Base-by-base conservation (phyloP, 2,329 filamentous ascomycete species). In the Lecanicillium sp. region DNA sequence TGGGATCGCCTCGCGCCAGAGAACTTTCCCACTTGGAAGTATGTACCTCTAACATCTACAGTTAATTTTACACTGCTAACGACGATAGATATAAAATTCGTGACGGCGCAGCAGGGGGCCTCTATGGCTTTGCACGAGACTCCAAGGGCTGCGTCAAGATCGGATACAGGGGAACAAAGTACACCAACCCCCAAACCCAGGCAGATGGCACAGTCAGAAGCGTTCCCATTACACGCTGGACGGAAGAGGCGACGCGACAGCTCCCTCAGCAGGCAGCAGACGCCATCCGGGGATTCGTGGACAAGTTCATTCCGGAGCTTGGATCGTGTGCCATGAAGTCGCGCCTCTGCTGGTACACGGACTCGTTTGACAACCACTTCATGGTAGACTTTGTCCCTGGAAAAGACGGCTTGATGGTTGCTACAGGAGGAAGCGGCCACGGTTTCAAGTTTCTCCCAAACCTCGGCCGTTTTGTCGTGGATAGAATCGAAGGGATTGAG, bases 361-460 rank as follows among this genome's bases (percentile, higher is more conserved):
- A 59, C 19, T 54, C 56, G 0, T 56, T 52, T 6, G 55, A 59
- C 32, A 56, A 59, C 36, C 56, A 59, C 39, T 59, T 52, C 19
- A 47, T 59, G 1, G 49, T 59, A 10, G 56, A 59, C 29, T 40
- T 51, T 40, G 20, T 66, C 61, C 41, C 65, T 70, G 11, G 79
- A 68, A 53, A 76, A 65, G 68, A 78, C n/a, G 66, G 69, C 0
- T 49, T 81, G 1, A 72, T 79, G 49, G 64, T 81, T 0, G 75
- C 75, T 3, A 80, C 77, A 0, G 77, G 74, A 1, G 79, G 78
- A 0, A 72, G 68, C 27, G 77, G 78, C 0, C 77, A 81, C 53
- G 77, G 64, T 0, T 81, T 79, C 54, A 81, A 80, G 47, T 80
- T 76, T 43, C 49, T 79, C 35, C 77, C 77, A 0, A 69, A 71